Evolutionary conservation across 2,329 filamentous ascomycete genomes (phyloP), one percentile per base, ranked within the genome.

Genomic region (Spiromastix sp.): DNA sequence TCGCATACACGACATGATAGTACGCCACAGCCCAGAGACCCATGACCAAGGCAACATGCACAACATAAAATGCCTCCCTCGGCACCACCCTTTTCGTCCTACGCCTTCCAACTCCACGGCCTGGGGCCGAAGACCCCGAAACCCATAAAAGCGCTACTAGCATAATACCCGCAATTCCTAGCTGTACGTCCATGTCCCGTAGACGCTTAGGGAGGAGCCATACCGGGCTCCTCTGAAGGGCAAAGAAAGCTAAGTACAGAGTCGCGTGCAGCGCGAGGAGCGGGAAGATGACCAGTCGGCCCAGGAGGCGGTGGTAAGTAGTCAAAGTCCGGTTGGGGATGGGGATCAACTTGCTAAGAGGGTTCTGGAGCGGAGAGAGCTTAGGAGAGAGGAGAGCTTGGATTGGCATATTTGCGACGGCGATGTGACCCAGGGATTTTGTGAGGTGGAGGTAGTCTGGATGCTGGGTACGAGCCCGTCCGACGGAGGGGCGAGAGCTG

Each of bases 391-490:
- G 64, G 5, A 77, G 60, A 38, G 76, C 73, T 36, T 77, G 73
- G 2, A 77, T 50, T 1, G 75, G 75, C 1, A 74, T 50, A 45
- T 79, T 75, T 6, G 74, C 77, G 4, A 73, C 63, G 15, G 62
- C 72, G 32, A 78, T 63, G 30, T 73, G 71, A 12, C 70, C 74
- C 35, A 79, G 64, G 4, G 74, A 67, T 55, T 77, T 78, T 16
- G 75, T 78, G 16, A 79, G 56, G 50, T 79, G 75, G 19, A 78
- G 60, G 38, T 78, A 79, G 51, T 79, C 74, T 76, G 44, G n/a
- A 31, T 15, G 29, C 15, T 36, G 30, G n/a, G n/a, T n/a, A n/a
- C n/a, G n/a, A n/a, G n/a, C n/a, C n/a, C n/a, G n/a, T n/a, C 20
- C 11, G 30, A 15, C 10, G 17, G n/a, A 17, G 15, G 25, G 15